Evolutionary conservation across 768 basidiomycete species (phyloP).

Genomic region (Phaffia australis): DNA sequence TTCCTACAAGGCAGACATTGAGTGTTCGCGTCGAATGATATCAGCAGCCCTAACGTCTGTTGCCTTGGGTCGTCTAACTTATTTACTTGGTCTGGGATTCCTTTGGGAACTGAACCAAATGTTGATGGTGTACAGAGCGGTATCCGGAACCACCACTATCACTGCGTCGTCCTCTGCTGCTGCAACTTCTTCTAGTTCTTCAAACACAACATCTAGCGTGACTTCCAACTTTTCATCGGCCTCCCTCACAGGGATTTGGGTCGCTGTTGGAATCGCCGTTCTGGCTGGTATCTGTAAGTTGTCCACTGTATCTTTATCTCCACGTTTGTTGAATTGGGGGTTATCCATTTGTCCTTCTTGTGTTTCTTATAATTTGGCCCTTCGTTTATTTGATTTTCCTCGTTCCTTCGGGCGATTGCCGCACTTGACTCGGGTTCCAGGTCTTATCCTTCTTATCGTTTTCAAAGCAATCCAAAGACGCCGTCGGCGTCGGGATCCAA

Average conservation of each 20-base stretch:
- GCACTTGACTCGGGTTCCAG: not conserved
- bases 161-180: not conserved
- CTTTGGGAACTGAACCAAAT: not conserved
- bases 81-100: not conserved
- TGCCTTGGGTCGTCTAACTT: too few relatives aligned
- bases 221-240: not conserved
- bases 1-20: too few relatives aligned
- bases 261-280: conserved; percentile 13
- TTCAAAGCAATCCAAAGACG: conserved; percentile 1
- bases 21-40: too few relatives aligned
- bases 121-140: not conserved
- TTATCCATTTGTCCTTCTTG: too few relatives aligned
- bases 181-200: not conserved
- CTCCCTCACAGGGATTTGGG: not conserved
- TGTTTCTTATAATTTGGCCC: not conserved
- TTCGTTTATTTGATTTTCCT: not conserved
- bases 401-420: not conserved
- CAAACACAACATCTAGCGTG: not conserved
- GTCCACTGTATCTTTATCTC: too few relatives aligned
- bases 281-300: conserved; percentile 1
- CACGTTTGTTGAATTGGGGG: too few relatives aligned
- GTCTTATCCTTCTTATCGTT: conserved; percentile 6
- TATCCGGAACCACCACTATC: not conserved
- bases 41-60: too few relatives aligned
- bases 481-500: not conserved